Percentiles rank a stretch among this genome's conserved stretches.
These are phyloP conservation scores for Neospora caninum DNA, from an alignment of 169 alveolate genomes.

Conservation along the genomic window DNA sequence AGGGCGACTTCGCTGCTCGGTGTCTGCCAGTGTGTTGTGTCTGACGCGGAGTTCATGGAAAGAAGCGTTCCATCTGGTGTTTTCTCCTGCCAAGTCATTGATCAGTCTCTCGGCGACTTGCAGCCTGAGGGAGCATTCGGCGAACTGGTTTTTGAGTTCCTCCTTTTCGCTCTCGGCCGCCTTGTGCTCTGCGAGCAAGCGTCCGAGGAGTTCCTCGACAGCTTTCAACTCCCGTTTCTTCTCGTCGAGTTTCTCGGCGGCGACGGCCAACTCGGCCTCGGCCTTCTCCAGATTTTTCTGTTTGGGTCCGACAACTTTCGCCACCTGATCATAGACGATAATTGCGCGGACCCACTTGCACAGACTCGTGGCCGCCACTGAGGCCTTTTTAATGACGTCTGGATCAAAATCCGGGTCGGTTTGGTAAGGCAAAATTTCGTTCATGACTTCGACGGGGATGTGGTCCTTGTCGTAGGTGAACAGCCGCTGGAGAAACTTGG, in stretches of 20 bases:
- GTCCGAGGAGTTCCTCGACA: constrained; percentile 85
- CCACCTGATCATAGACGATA: constrained; percentile 91
- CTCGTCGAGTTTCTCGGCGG: constrained; percentile 87
- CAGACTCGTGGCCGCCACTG: constrained; percentile 90
- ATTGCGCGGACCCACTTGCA: constrained; percentile 95
- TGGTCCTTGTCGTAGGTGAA: constrained; percentile 91
- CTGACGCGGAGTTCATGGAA: constrained; percentile 86
- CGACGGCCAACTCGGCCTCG: constrained; percentile 90
- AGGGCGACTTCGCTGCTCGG: too few species aligned
- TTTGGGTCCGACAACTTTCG: constrained; percentile 89
- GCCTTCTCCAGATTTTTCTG: constrained; percentile 91
- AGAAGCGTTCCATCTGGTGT: constrained; percentile 93
- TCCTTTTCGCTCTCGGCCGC: constrained; percentile 87
- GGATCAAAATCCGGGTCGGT: constrained; percentile 84
- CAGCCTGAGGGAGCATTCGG: constrained; percentile 79
- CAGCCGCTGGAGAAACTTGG: constrained; percentile 86
- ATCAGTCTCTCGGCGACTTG: constrained; percentile 94
- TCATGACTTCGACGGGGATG: constrained; percentile 94
- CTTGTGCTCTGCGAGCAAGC: constrained; percentile 83
- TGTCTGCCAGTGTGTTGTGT: not conserved
- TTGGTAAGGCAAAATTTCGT: constrained; percentile 92
- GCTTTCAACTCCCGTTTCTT: constrained; percentile 88
- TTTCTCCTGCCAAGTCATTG: constrained; percentile 93
- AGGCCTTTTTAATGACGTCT: constrained; percentile 87
- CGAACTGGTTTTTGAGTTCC: constrained; percentile 81